Evolutionary conservation across 345 rosid species (phyloP), one percentile per base, ranked within the genome.

Genomic region (Dimocarpus longan): DNA sequence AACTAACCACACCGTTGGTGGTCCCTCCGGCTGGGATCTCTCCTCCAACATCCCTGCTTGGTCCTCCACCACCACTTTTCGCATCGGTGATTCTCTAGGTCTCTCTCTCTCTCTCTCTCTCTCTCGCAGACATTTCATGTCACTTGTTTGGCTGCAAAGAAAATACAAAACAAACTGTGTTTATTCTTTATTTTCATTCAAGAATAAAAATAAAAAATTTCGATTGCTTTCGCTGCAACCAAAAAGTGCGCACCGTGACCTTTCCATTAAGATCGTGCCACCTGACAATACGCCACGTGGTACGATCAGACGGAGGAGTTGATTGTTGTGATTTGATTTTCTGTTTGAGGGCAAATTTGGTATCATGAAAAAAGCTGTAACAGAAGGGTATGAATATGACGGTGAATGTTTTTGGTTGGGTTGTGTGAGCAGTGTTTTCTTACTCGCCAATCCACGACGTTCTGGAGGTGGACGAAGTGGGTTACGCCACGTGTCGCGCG

Each of bases 1-100:
- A 11, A 21, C 50, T 10, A 73, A 73, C 56, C 82, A 46, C 67
- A 63, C 82, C 1, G 78, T 79, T 21, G 82, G 82, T 10, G 78
- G 78, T 7, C 3, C 66, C 66, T 52, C 71, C 42, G 81, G 81
- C 44, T 78, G 81, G 81, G 81, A 78, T 66, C 76, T 78, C 54
- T 63, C 81, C 73, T 19, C 21, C 60, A 54, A 54, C 59, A 16
- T 52, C 19, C 59, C 18, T 52, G 59, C 59, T 52, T 52, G 59
- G 59, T 3, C 59, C 59, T 52, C 59, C 59, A 12, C 59, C 59
- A 52, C 59, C 19, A 52, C 59, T 52, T 52, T 52, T 52, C 59
- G 19, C 59, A 19, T 52, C 59, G 59, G 59, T 52, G 59, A 52
- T 15, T 11, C 59, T 8, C 19, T 52, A 52, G 59, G 59, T 52